Evolutionary conservation across 768 basidiomycete species (phyloP), one percentile per base, ranked within the genome.

Genomic region (Candolleomyces aberdarensis): DNA sequence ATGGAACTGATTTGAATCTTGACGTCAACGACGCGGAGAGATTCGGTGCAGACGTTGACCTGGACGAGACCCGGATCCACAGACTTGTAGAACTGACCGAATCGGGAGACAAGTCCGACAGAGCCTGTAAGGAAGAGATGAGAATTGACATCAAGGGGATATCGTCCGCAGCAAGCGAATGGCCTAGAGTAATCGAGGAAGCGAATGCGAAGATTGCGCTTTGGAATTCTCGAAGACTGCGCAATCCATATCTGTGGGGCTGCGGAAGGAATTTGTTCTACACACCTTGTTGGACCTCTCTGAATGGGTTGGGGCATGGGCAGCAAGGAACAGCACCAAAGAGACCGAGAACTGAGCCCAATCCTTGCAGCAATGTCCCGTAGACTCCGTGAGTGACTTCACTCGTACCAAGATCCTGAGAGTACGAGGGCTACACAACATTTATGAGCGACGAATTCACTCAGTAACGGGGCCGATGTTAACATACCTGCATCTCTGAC

Each of bases 1-100:
- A 96, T 94, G 26, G 89, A 77, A 65, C 86, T 90, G 66, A 98
- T 94, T 73, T 96, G 95, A 64, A 98, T 96, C 75, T 96, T 96
- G 74, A 98, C 95, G 70, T 97, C 92, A 64, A 98, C 93, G 52
- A 90, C 73, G 60, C 87, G 85, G 48, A 98, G 82, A 1, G 83
- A 82, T 73, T 98, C 96, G 15, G 94, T 92, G 82, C 95, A 96
- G 62, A 96, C 91, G 71, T 98, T 97, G 73, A 97, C 88, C 67
- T 94, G 85, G 56, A 90, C 91, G 39, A 97, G 82, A 60, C 96
- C 95, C 0, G 93, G 95, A 70, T 96, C 94, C 66, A 96, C 94
- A 8, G 92, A 88, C 75, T 91, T 94, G 85, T 96, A 96, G 82
- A 98, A 96, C 70, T 96, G 85, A 53, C 96, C 96, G 68, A 98